phyloP scores from a whole-genome alignment of 2,329 filamentous ascomycete species.

The Colletotrichum sp. region DNA sequence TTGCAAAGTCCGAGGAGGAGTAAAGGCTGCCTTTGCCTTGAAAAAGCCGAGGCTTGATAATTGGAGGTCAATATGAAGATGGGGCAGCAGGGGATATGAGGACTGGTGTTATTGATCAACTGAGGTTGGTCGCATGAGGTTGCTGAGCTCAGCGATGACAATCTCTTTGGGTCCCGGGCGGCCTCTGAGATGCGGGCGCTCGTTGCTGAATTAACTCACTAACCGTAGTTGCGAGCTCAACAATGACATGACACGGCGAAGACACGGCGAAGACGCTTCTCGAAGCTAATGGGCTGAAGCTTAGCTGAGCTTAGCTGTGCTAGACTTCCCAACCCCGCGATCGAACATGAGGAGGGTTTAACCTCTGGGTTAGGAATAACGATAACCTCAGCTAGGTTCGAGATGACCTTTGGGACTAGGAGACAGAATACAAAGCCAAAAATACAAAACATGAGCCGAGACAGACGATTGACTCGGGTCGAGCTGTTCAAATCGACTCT shows the following conservation, averaged over 20 bases:
- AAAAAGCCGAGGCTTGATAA: not conserved
- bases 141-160: not conserved
- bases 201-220: not conserved
- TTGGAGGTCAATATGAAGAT: not conserved
- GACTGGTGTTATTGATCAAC: not conserved
- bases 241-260: not conserved
- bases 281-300: not conserved
- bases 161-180: not conserved
- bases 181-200: not conserved
- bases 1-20: not conserved
- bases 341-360: not conserved
- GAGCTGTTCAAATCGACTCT: not conserved
- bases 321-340: not conserved
- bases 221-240: not conserved
- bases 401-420: not conserved
- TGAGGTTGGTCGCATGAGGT: not conserved
- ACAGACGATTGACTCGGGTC: slow-evolving; percentile 1
- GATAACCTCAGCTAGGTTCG: not conserved
- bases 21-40: not conserved
- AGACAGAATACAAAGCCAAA: not conserved
- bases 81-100: not conserved
- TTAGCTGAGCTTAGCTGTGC: not conserved
- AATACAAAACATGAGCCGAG: slow-evolving; percentile 6
- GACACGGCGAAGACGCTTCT: not conserved
- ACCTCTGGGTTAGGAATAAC: not conserved